phyloP scores from a whole-genome alignment of 768 basidiomycete genomes.

The Termitomyces sp. region DNA sequence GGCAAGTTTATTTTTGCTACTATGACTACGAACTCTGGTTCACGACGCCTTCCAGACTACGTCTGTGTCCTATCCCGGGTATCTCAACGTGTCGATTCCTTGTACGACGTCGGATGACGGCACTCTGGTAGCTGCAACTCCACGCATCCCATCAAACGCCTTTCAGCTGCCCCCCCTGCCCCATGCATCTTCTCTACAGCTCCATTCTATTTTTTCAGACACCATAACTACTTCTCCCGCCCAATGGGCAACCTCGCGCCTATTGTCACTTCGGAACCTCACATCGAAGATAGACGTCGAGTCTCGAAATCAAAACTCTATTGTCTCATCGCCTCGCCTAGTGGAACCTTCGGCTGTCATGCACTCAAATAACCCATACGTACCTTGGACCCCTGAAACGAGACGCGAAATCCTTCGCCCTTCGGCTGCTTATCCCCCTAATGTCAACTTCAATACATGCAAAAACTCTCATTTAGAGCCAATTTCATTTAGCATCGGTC shows the following conservation, averaged over 20 bases:
- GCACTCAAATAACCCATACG: constrained; percentile 55
- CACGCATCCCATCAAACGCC: background rate
- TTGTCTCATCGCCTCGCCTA: background rate
- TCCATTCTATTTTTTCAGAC: constrained; percentile 33
- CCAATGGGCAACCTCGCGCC: constrained; percentile 7
- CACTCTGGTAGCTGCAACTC: background rate
- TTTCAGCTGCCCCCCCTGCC: constrained; percentile 28
- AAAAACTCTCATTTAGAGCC: constrained; percentile 23
- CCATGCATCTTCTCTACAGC: constrained; percentile 32
- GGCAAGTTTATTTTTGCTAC: too few relatives aligned
- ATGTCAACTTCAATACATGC: constrained; percentile 28
- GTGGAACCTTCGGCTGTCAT: constrained; percentile 29
- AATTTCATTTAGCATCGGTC: background rate
- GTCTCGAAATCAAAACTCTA: constrained; percentile 1
- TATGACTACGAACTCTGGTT: background rate
- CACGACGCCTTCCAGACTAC: background rate
- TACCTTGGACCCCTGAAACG: constrained; percentile 42
- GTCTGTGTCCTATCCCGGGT: constrained; percentile 2
- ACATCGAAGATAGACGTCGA: background rate
- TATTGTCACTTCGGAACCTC: background rate
- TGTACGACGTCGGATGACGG: background rate
- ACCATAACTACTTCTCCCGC: constrained; percentile 16
- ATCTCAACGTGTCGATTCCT: constrained; percentile 1
- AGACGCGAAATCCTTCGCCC: constrained; percentile 42
- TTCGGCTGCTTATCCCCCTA: constrained; percentile 30